Base-by-base conservation (phyloP, 2,329 filamentous ascomycete genomes). In the Aureobasidium sp. region DNA sequence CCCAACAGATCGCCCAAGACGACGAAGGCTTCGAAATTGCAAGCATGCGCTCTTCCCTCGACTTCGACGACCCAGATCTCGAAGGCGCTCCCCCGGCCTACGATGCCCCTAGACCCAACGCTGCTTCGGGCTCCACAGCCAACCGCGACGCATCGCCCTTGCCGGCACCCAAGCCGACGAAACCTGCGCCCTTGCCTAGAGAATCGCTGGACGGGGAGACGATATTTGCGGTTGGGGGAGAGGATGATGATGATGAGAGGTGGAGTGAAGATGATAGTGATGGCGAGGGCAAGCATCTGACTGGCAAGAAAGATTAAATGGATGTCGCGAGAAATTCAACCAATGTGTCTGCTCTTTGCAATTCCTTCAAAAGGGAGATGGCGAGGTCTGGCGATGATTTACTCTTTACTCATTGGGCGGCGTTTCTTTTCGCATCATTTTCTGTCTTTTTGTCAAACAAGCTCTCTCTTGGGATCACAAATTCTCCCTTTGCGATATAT, bases 21-120 rank as follows among this genome's bases (percentile, higher is more conserved):
- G 94, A 99, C 69, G 93, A 97, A 71, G 94, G 94, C 39, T 99
- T 99, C 73, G 94, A 97, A 72, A 95, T 99, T 72, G 89, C 89
- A 53, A 94, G 94, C 62, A 88, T 99, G 65, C 91, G 90, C 57
- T 89, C 90, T 67, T 85, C 82, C 0, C 77, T 88, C 22, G 87
- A 89, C 68, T 84, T 87, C 62, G 84, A 86, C 68, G 83, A 85
- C 60, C 76, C 68, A 65, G 73, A 65, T 72, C 75, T 70, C 71
- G 66, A 67, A 51, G 65, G 67, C 70, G 69, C 52, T n/a, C 64
- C 67, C 17, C 64, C 67, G 22, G 69, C 64, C 31, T 64, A 67
- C 63, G 62, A 65, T 31, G 64, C 64, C 14, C 62, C 65, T n/a
- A 44, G 41, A 14, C 25, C 15, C 55, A 58, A 58, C 15, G 62